phyloP scores from a whole-genome alignment of 768 basidiomycete species.

The Cubamyces sp. region DNA sequence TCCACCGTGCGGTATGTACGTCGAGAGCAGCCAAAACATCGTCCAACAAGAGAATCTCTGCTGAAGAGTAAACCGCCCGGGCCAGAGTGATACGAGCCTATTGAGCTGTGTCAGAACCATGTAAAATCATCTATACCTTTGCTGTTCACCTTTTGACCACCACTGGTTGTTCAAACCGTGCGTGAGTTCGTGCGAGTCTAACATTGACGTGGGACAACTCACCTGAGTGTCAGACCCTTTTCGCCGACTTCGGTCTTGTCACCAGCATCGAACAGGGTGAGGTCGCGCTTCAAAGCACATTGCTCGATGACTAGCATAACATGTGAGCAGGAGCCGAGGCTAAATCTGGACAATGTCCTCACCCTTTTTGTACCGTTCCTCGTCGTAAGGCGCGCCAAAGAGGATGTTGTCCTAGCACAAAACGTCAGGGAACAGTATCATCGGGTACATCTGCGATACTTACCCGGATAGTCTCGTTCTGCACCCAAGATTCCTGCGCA shows the following conservation, averaged over 20 bases:
- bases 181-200: neutral
- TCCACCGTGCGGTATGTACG: constrained; percentile 53
- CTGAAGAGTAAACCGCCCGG: constrained; percentile 59
- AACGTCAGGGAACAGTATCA: neutral
- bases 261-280: constrained; percentile 40
- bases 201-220: neutral
- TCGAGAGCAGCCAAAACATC: constrained; percentile 63
- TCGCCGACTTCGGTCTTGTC: constrained; percentile 46
- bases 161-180: constrained; percentile 26
- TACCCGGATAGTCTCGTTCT: constrained; percentile 76
- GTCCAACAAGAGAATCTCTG: constrained; percentile 69
- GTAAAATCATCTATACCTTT: too few relatives aligned
- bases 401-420: constrained; percentile 51
- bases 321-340: neutral
- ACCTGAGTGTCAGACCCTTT: constrained; percentile 44
- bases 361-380: constrained; percentile 49
- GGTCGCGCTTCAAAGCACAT: constrained; percentile 39
- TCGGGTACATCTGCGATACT: constrained; percentile 1
- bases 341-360: neutral
- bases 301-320: constrained; percentile 38
- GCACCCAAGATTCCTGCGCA: constrained; percentile 85
- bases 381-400: constrained; percentile 51
- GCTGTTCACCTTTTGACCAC: constrained; percentile 53
- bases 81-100: constrained; percentile 59
- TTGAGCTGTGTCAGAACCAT: neutral